Percentiles rank a stretch among this genome's conserved stretches.
phyloP scores from a whole-genome alignment of 495 filamentous ascomycete genomes.

The Hypoxylon crocopeplum region DNA sequence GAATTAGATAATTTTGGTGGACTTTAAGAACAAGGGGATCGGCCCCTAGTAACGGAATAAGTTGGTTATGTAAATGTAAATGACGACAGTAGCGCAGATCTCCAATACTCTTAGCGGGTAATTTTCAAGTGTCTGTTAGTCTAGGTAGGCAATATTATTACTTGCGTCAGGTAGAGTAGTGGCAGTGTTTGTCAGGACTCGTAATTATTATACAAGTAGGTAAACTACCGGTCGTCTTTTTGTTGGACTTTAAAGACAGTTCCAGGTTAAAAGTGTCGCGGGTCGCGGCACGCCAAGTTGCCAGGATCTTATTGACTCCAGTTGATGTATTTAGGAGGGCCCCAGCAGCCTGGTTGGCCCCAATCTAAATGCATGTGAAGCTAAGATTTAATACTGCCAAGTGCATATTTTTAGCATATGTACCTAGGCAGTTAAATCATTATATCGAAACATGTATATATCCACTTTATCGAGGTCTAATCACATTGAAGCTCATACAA shows the following conservation, averaged over 20 bases:
- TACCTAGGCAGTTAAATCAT: background rate
- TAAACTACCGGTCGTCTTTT: too few relatives aligned
- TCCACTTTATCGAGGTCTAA: too few relatives aligned
- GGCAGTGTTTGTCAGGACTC: conserved; percentile 1
- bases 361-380: conserved; percentile 24
- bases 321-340: too few relatives aligned
- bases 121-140: background rate
- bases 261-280: conserved; percentile 27
- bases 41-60: background rate
- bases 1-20: background rate
- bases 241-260: conserved; percentile 9
- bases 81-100: background rate
- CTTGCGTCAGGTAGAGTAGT: background rate
- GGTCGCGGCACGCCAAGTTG: conserved; percentile 16
- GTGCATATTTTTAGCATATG: conserved; percentile 3
- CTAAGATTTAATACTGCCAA: background rate
- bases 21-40: conserved; percentile 2
- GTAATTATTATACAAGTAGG: background rate
- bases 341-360: background rate
- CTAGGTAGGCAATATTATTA: background rate
- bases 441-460: too few relatives aligned
- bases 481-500: too few relatives aligned
- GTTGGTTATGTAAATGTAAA: conserved; percentile 14
- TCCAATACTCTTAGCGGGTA: background rate
- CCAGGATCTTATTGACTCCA: conserved; percentile 20